Evolutionary conservation across 2,329 filamentous ascomycete genomes (phyloP).

Genomic region (Cercospora sp.): DNA sequence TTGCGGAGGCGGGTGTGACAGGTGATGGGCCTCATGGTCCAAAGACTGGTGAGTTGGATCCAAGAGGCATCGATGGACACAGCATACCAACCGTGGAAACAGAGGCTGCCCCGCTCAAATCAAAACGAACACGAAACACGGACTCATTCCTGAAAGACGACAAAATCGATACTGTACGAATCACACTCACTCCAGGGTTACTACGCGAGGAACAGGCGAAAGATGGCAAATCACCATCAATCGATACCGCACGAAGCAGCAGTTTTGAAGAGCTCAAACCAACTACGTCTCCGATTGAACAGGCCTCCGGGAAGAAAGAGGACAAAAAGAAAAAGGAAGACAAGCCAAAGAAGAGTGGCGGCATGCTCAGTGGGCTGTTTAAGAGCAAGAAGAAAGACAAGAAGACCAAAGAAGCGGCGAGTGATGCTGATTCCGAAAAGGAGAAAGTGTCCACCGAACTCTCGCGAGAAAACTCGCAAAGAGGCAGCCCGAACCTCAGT

Average conservation of each 20-base stretch:
- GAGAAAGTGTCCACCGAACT: conserved; percentile 35
- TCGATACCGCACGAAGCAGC: conserved; percentile 48
- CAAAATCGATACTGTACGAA: conserved; percentile 92
- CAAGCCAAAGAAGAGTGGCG: conserved; percentile 68
- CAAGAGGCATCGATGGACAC: conserved; percentile 22
- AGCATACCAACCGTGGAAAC: conserved; percentile 27
- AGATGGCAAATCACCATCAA: conserved; percentile 38
- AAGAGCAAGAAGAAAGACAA: conserved; percentile 67
- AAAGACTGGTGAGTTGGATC: conserved; percentile 33
- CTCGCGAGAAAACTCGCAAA: conserved; percentile 27
- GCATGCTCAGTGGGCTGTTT: conserved; percentile 70
- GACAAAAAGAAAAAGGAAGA: conserved; percentile 77
- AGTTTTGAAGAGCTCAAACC: conserved; percentile 79
- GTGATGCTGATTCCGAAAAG: conserved; percentile 36
- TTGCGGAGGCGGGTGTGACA: conserved; percentile 27
- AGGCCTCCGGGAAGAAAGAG: conserved; percentile 69
- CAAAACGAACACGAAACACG: conserved; percentile 83
- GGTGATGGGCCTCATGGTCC: conserved; percentile 30
- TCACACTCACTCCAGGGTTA: conserved; percentile 90
- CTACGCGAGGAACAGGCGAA: conserved; percentile 72
- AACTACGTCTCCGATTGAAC: conserved; percentile 61
- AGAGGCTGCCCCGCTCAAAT: conserved; percentile 54
- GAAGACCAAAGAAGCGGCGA: conserved; percentile 53
- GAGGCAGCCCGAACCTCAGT: conserved; percentile 28
- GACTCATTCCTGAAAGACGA: conserved; percentile 99